Conservation (phyloP, 192 early-diverging fungal species). For the Coemansia sp. region DNA sequence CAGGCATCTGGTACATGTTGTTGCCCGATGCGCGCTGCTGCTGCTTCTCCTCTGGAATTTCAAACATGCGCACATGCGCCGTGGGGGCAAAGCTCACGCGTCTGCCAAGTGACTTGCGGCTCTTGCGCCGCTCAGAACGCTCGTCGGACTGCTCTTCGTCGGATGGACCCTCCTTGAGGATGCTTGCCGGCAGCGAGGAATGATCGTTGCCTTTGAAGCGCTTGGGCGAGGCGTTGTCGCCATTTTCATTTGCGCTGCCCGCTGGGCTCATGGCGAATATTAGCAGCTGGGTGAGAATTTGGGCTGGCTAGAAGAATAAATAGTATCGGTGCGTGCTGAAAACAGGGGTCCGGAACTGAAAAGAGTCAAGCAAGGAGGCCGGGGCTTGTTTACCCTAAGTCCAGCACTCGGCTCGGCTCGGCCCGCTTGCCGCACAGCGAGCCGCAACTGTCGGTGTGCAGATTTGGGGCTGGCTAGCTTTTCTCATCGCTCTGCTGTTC, state of each 20-base stretch:
- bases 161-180: conserved; percentile 16
- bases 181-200: conserved; percentile 22
- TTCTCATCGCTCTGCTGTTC: too few relatives aligned
- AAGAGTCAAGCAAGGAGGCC: neutral
- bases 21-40: conserved; percentile 1
- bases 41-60: conserved; percentile 42
- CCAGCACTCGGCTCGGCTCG: neutral
- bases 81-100: conserved; percentile 52
- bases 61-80: conserved; percentile 51
- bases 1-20: conserved; percentile 39
- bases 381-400: neutral
- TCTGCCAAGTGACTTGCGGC: conserved; percentile 45
- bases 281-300: too few relatives aligned
- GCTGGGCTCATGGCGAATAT: neutral
- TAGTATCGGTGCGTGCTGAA: neutral
- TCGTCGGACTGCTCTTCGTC: conserved; percentile 1
- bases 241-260: neutral
- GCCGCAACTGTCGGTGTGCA: too few relatives aligned
- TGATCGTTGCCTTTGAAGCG: conserved; percentile 26
- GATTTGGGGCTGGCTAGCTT: too few relatives aligned
- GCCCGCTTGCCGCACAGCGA: neutral
- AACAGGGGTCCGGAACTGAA: neutral
- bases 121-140: conserved; percentile 20
- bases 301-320: too few relatives aligned
- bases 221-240: conserved; percentile 17